These are phyloP conservation scores for Mycena rosella DNA, from an alignment of 768 basidiomycete species.

Conservation along the genomic window DNA sequence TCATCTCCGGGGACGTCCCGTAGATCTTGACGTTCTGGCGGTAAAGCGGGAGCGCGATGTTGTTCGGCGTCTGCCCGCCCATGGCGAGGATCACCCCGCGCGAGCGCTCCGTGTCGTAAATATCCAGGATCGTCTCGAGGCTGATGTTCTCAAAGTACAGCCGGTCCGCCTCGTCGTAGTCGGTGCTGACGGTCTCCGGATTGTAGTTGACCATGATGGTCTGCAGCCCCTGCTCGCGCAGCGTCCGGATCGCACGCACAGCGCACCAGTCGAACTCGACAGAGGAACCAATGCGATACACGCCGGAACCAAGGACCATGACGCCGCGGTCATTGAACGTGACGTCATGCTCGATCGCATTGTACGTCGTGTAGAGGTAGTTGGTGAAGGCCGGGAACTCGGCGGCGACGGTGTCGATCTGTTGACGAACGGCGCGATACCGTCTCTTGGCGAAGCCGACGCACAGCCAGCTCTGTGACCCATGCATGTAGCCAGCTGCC, in stretches of 20 bases:
- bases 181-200: slow-evolving; percentile 98
- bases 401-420: slow-evolving; percentile 98
- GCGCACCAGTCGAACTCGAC: slow-evolving; percentile 99
- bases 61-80: slow-evolving; percentile 99
- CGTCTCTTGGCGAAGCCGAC: slow-evolving; percentile 88
- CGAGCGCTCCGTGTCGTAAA: slow-evolving; percentile 92
- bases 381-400: slow-evolving; percentile 99
- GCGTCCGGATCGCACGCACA: slow-evolving; percentile 94
- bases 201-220: slow-evolving; percentile 99
- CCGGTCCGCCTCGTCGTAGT: slow-evolving; percentile 98
- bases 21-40: slow-evolving; percentile 99
- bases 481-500: slow-evolving; percentile 86
- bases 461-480: slow-evolving; percentile 92
- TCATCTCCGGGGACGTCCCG: slow-evolving; percentile 99
- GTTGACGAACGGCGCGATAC: slow-evolving; percentile 94
- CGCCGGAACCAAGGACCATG: slow-evolving; percentile 98
- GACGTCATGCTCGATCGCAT: slow-evolving; percentile 94
- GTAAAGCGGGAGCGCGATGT: slow-evolving; percentile 95
- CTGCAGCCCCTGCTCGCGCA: slow-evolving; percentile 93
- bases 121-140: slow-evolving; percentile 95
- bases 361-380: slow-evolving; percentile 98
- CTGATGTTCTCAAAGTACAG: slow-evolving; percentile 99
- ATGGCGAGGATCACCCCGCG: slow-evolving; percentile 96
- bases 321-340: slow-evolving; percentile 92
- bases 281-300: slow-evolving; percentile 98